These are phyloP conservation scores for Aeschynomene evenia DNA, from an alignment of 306 rosid genomes.

Conservation along the genomic window DNA sequence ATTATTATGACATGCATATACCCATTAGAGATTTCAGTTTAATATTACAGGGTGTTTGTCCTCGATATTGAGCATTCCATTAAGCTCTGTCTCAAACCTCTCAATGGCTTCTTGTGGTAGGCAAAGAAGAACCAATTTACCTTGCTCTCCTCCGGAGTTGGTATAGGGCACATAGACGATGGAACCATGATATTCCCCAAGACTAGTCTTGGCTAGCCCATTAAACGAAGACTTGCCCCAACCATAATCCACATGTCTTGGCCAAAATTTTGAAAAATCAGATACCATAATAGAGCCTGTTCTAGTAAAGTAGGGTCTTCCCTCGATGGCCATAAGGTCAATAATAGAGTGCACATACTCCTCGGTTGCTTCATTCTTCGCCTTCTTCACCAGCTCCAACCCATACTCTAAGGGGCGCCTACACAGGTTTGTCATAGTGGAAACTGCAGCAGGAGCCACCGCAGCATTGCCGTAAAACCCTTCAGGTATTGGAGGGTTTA, in stretches of 20 bases:
- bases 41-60: neutral
- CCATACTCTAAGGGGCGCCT: neutral
- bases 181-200: neutral
- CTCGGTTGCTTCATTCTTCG: neutral
- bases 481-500: conserved; percentile 12
- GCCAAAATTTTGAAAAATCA: neutral
- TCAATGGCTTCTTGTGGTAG: conserved; percentile 40
- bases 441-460: conserved; percentile 7
- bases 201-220: neutral
- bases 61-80: neutral
- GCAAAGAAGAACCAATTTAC: conserved; percentile 32
- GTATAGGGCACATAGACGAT: neutral
- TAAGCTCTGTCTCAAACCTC: conserved; percentile 34
- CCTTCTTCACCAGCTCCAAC: neutral
- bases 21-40: neutral
- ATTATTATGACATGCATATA: neutral
- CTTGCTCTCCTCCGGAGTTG: conserved; percentile 28
- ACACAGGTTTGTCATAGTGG: neutral
- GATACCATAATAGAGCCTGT: conserved; percentile 10
- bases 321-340: neutral
- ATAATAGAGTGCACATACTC: conserved; percentile 28
- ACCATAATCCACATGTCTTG: conserved; percentile 1
- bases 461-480: conserved; percentile 19
- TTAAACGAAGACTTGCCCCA: conserved; percentile 5
- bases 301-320: neutral